These are phyloP conservation scores for Macrophomina tecta DNA, from an alignment of 2,329 filamentous ascomycete species.

Conservation along the genomic window DNA sequence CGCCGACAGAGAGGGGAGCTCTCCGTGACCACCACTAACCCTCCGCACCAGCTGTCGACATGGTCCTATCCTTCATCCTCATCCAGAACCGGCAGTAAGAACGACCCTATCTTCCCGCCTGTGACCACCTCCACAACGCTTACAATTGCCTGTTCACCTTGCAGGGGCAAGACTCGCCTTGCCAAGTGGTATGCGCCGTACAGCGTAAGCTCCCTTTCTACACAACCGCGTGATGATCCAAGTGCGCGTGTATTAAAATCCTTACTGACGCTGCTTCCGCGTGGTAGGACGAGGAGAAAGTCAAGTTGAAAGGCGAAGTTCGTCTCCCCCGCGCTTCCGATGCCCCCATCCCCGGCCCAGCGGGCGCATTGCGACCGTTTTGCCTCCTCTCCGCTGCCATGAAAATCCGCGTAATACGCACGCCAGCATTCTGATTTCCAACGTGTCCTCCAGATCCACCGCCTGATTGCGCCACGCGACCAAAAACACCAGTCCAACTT, in stretches of 20 bases:
- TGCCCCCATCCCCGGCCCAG: conserved; percentile 13
- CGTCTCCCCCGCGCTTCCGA: conserved; percentile 33
- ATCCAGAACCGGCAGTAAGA: conserved; percentile 86
- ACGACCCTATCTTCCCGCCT: conserved; percentile 12
- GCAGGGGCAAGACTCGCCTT: conserved; percentile 93
- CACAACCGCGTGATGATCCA: too few species aligned
- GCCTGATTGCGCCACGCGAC: conserved; percentile 94
- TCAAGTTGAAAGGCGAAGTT: conserved; percentile 97
- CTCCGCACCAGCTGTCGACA: conserved; percentile 36
- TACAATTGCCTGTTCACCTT: conserved; percentile 10
- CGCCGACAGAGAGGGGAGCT: conserved; percentile 10
- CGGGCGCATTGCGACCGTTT: neutral
- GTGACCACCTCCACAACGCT: neutral
- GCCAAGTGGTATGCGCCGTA: conserved; percentile 99
- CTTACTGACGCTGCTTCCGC: neutral
- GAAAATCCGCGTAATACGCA: neutral
- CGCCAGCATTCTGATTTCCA: conserved; percentile 3
- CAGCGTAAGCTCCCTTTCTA: conserved; percentile 60
- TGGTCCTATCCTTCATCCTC: conserved; percentile 83
- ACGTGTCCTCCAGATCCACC: conserved; percentile 74
- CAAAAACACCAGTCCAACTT: conserved; percentile 99
- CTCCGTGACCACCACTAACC: neutral
- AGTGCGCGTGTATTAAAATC: neutral
- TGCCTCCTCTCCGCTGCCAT: conserved; percentile 2
- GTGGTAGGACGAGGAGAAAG: conserved; percentile 87